Conservation (phyloP, 495 filamentous ascomycete genomes). For the Schizothecium vesticola region DNA sequence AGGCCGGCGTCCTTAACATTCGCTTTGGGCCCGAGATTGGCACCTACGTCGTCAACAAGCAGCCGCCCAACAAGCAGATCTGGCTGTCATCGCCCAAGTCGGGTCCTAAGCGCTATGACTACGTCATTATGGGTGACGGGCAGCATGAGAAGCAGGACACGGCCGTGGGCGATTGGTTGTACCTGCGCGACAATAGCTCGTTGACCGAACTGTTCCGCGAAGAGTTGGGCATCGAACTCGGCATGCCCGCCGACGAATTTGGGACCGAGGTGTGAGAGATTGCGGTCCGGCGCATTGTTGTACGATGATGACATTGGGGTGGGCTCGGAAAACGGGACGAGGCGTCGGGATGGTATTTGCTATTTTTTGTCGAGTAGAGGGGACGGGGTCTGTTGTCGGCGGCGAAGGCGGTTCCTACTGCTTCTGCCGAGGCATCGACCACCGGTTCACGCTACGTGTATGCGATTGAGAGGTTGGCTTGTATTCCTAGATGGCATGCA, state of each 20-base stretch:
- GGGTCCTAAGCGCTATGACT: constrained; percentile 93
- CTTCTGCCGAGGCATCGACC: not conserved
- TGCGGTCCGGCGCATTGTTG: not conserved
- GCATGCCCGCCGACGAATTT: constrained; percentile 16
- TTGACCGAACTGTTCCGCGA: constrained; percentile 62
- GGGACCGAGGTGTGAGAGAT: not conserved
- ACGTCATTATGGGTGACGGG: constrained; percentile 62
- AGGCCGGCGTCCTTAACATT: constrained; percentile 84
- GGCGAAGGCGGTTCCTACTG: not conserved
- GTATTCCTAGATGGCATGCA: not conserved
- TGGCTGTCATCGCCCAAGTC: constrained; percentile 90
- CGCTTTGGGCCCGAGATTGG: constrained; percentile 54
- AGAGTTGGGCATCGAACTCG: constrained; percentile 58
- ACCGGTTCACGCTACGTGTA: not conserved
- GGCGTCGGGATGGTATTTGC: not conserved
- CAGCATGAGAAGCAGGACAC: constrained; percentile 71
- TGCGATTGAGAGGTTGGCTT: not conserved
- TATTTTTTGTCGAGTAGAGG: not conserved
- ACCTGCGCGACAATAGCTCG: constrained; percentile 70
- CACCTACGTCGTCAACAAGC: constrained; percentile 93
- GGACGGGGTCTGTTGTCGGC: not conserved
- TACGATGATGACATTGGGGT: not conserved
- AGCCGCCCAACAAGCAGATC: constrained; percentile 94
- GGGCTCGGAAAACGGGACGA: not conserved
- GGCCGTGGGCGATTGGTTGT: constrained; percentile 72